Evolutionary conservation across 768 basidiomycete genomes (phyloP).

Genomic region (Naganishia friedmannii): DNA sequence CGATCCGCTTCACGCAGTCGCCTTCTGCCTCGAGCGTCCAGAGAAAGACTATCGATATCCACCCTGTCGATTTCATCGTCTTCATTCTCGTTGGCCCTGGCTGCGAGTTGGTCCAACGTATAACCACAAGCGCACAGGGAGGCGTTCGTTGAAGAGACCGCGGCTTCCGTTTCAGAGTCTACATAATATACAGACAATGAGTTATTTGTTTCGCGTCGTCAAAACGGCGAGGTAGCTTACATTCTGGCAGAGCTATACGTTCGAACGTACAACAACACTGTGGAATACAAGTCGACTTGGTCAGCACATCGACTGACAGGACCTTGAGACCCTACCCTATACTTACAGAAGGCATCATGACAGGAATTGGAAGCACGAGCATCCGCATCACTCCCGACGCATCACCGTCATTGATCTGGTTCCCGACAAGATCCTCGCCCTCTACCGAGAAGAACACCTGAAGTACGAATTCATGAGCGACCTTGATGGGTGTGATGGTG

Average conservation of each 20-base stretch:
- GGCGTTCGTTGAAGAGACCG: not conserved
- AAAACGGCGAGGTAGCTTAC: slow-evolving; percentile 10
- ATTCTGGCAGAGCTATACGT: slow-evolving; percentile 31
- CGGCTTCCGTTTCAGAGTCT: slow-evolving; percentile 30
- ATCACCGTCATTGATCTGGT: slow-evolving; percentile 30
- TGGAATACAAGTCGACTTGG: not conserved
- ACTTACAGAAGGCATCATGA: slow-evolving; percentile 46
- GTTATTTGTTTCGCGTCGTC: not conserved
- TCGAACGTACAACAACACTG: slow-evolving; percentile 31
- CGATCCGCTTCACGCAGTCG: slow-evolving; percentile 17
- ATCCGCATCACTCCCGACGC: slow-evolving; percentile 47
- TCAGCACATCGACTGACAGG: not conserved
- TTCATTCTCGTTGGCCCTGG: slow-evolving; percentile 18
- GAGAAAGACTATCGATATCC: slow-evolving; percentile 25
- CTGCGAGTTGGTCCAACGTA: slow-evolving; percentile 30
- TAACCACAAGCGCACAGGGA: slow-evolving; percentile 32
- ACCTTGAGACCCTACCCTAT: not conserved
- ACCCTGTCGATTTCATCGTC: slow-evolving; percentile 30
- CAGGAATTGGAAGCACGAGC: slow-evolving; percentile 41
- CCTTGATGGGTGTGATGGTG: slow-evolving; percentile 37
- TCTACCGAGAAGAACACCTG: slow-evolving; percentile 45
- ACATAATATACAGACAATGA: not conserved
- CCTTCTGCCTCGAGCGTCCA: slow-evolving; percentile 26
- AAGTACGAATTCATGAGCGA: slow-evolving; percentile 36
- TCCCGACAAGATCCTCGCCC: slow-evolving; percentile 36